Conservation (phyloP, 2,329 filamentous ascomycete species). For the Fusarium pseudonygamai region DNA sequence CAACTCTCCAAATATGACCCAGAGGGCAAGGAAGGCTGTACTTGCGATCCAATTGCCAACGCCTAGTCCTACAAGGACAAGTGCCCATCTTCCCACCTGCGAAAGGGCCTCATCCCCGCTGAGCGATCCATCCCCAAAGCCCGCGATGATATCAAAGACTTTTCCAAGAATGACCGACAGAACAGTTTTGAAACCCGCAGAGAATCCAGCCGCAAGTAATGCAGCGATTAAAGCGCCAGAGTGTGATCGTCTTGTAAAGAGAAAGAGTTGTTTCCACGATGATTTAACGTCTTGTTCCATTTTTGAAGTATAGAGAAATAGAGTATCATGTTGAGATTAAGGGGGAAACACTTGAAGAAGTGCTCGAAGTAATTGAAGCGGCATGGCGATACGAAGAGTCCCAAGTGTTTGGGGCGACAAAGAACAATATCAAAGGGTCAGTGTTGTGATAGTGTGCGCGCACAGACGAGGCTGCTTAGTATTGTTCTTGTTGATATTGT, state of each 20-base stretch:
- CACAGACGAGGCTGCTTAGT: constrained; percentile 32
- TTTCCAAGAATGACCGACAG: constrained; percentile 77
- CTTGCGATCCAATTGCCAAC: constrained; percentile 73
- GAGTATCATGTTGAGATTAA: not conserved
- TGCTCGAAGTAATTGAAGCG: not conserved
- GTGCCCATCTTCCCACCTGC: constrained; percentile 67
- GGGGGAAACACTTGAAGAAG: not conserved
- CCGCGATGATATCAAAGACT: constrained; percentile 76
- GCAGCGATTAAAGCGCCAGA: constrained; percentile 63
- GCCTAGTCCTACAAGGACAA: constrained; percentile 72
- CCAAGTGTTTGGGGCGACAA: constrained; percentile 24
- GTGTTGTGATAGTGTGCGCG: constrained; percentile 21
- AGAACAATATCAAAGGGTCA: constrained; percentile 33
- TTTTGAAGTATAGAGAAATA: not conserved
- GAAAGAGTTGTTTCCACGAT: constrained; percentile 67
- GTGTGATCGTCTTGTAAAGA: constrained; percentile 74
- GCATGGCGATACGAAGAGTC: not conserved
- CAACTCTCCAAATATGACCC: constrained; percentile 82
- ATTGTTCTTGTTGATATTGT: constrained; percentile 37
- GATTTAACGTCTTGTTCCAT: constrained; percentile 36
- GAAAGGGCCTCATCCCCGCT: constrained; percentile 61
- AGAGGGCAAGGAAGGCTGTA: constrained; percentile 72
- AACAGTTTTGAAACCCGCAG: constrained; percentile 70
- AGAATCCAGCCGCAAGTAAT: constrained; percentile 63
- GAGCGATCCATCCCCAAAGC: constrained; percentile 67